phyloP scores from a whole-genome alignment of 441 rosid species.

The Populus trichocarpa region DNA sequence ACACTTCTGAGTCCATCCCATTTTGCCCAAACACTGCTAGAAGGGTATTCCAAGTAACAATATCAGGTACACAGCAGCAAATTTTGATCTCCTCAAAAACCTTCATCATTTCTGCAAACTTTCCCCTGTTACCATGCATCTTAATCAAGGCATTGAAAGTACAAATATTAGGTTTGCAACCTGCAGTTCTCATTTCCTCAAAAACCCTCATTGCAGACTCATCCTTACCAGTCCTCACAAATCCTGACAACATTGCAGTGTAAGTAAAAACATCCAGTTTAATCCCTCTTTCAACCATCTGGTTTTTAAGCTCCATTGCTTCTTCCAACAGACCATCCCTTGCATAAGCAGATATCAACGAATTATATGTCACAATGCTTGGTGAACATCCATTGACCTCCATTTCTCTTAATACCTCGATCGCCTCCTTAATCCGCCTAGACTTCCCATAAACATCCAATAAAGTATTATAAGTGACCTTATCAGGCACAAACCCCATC shows the following conservation, averaged over 20 bases:
- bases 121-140: conserved; percentile 88
- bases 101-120: conserved; percentile 86
- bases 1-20: conserved; percentile 82
- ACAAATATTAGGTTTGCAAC: conserved; percentile 87
- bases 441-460: conserved; percentile 92
- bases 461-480: conserved; percentile 74
- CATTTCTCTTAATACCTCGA: conserved; percentile 82
- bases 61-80: conserved; percentile 68
- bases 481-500: conserved; percentile 71
- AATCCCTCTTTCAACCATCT: conserved; percentile 61
- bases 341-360: conserved; percentile 79
- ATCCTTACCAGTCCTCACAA: conserved; percentile 81
- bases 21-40: conserved; percentile 89
- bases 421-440: conserved; percentile 73
- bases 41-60: conserved; percentile 94
- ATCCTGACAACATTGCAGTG: conserved; percentile 88
- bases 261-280: conserved; percentile 89
- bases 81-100: conserved; percentile 73
- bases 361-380: conserved; percentile 73
- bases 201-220: conserved; percentile 68
- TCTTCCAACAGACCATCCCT: conserved; percentile 72
- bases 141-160: conserved; percentile 93
- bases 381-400: conserved; percentile 62
- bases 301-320: conserved; percentile 70
- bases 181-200: conserved; percentile 71